phyloP scores from a whole-genome alignment of 2,329 filamentous ascomycete genomes.

The Microdochium bolleyi region DNA sequence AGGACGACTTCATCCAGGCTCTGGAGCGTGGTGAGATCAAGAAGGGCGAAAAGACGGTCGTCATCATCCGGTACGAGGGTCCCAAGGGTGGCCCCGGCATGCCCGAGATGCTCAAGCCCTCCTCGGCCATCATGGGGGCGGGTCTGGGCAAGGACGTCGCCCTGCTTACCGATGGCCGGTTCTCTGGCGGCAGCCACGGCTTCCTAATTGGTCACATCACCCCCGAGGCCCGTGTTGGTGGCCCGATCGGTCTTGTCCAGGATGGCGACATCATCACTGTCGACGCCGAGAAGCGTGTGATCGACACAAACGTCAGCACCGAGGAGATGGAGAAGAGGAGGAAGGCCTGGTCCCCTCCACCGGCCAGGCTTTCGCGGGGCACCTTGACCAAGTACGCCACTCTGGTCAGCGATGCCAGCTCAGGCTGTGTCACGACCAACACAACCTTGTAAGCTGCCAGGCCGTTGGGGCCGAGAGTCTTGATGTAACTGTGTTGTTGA shows the following conservation, averaged over 20 bases:
- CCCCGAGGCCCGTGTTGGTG: slow-evolving; percentile 78
- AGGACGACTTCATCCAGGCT: slow-evolving; percentile 70
- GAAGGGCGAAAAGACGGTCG: slow-evolving; percentile 78
- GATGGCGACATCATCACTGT: slow-evolving; percentile 78
- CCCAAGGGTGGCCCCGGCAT: slow-evolving; percentile 91
- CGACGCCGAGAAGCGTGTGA: slow-evolving; percentile 66
- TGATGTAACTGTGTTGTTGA: no score
- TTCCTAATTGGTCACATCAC: slow-evolving; percentile 86
- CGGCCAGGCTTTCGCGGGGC: slow-evolving; percentile 50
- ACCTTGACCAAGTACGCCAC: slow-evolving; percentile 64
- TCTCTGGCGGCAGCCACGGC: slow-evolving; percentile 75
- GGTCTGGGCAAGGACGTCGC: slow-evolving; percentile 71
- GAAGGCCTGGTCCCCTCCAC: slow-evolving; percentile 54
- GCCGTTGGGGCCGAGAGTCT: no score
- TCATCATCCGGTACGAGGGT: slow-evolving; percentile 88
- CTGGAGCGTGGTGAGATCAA: slow-evolving; percentile 73
- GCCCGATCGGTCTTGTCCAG: slow-evolving; percentile 73
- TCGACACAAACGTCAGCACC: slow-evolving; percentile 59
- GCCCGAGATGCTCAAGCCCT: slow-evolving; percentile 93
- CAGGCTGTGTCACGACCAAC: slow-evolving; percentile 45
- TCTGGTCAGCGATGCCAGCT: slow-evolving; percentile 49
- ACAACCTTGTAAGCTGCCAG: not conserved
- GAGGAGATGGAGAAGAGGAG: slow-evolving; percentile 53
- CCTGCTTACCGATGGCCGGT: slow-evolving; percentile 66
- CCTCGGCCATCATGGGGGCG: slow-evolving; percentile 85